These are phyloP conservation scores for Quercus aquifolioides DNA, from an alignment of 306 rosid species.

Conservation along the genomic window DNA sequence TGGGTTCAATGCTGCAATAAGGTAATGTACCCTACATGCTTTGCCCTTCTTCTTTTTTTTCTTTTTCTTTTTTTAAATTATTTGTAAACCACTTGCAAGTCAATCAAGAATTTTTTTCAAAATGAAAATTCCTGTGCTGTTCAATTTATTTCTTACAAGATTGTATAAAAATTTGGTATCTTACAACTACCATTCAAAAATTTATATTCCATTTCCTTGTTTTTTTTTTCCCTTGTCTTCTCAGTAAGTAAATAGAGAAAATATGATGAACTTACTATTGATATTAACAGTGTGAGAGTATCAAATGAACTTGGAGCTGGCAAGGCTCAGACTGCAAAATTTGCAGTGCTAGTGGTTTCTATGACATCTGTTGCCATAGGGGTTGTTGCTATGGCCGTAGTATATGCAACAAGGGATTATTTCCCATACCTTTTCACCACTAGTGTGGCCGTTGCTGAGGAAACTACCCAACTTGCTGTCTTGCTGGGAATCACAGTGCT, in stretches of 20 bases:
- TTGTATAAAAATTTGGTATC: neutral
- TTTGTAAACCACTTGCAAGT: neutral
- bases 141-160: neutral
- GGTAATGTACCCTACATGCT: conserved; percentile 31
- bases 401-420: conserved; percentile 43
- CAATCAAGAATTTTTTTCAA: neutral
- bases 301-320: conserved; percentile 88
- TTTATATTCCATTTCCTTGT: neutral
- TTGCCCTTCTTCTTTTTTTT: neutral
- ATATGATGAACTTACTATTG: neutral
- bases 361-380: conserved; percentile 65
- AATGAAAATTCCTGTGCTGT: neutral
- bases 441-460: conserved; percentile 57
- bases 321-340: conserved; percentile 46
- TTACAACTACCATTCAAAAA: neutral
- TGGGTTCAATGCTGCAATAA: conserved; percentile 79
- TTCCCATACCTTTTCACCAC: conserved; percentile 67
- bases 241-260: neutral
- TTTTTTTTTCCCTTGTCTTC: neutral
- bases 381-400: conserved; percentile 37
- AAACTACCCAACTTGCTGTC: conserved; percentile 64
- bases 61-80: too few species aligned
- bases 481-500: conserved; percentile 59
- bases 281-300: conserved; percentile 67
- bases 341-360: conserved; percentile 66